A percentile compares a stretch with the other conserved stretches of the same genome.
Conservation (phyloP, 257 asterid genomes). For the Gardenia jasminoides region DNA sequence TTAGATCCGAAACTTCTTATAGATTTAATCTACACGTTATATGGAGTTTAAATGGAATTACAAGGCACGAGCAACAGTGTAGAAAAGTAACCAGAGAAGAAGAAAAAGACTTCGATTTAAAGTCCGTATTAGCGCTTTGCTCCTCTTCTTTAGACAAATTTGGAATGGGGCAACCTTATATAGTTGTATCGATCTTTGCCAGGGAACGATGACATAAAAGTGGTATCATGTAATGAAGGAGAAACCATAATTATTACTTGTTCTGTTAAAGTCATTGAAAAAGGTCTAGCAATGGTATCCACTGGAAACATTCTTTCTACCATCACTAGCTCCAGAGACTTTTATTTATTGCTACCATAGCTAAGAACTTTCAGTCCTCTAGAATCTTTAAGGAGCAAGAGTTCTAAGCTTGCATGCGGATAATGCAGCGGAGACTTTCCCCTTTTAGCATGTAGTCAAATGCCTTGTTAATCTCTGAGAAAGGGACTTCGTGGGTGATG, state of each 20-base stretch:
- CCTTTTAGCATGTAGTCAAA: conserved; percentile 43
- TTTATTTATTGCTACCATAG: neutral
- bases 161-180: too few species aligned
- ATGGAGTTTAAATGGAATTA: too few species aligned
- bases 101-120: too few species aligned
- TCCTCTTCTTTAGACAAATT: too few species aligned
- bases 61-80: too few species aligned
- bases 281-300: neutral
- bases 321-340: neutral
- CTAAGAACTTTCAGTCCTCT: neutral
- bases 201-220: neutral
- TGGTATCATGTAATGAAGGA: neutral
- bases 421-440: conserved; percentile 41
- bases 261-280: neutral
- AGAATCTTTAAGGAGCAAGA: neutral
- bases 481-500: conserved; percentile 37
- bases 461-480: conserved; percentile 43
- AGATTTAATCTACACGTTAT: too few species aligned
- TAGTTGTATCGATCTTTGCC: neutral
- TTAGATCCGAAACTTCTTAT: too few species aligned
- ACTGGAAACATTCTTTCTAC: neutral
- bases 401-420: conserved; percentile 22
- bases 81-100: too few species aligned
- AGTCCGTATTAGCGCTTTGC: too few species aligned
- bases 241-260: neutral